These are phyloP conservation scores for Ampelomyces quisqualis DNA, from an alignment of 2,329 filamentous ascomycete species.

Conservation along the genomic window DNA sequence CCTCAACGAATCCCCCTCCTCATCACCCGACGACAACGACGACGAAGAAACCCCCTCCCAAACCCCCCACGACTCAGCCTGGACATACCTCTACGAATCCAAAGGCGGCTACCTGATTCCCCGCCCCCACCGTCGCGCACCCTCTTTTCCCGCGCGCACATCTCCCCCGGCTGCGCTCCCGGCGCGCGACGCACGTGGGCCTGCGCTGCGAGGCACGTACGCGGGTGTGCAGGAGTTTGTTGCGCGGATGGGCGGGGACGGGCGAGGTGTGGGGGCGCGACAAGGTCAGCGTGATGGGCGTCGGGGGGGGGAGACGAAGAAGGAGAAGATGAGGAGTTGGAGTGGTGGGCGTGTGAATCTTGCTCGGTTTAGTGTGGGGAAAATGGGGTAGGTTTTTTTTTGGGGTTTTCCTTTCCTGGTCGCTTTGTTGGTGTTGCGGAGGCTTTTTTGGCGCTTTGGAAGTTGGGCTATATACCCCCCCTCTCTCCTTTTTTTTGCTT, in stretches of 20 bases:
- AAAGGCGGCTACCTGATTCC: conserved; percentile 4
- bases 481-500: no score
- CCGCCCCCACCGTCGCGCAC: no score
- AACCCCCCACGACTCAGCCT: conserved; percentile 11
- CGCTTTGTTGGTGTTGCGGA: neutral
- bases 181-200: no score
- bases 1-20: no score
- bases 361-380: conserved; percentile 10
- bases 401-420: no score
- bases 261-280: conserved; percentile 2
- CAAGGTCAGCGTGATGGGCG: conserved; percentile 7
- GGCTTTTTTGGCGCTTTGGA: neutral
- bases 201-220: no score
- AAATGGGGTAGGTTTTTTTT: conserved; percentile 31
- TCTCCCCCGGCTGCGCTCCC: no score
- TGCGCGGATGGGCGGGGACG: conserved; percentile 17
- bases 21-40: conserved; percentile 1
- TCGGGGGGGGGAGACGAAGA: conserved; percentile 13
- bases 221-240: no score
- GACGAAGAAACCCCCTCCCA: conserved; percentile 17
- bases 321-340: conserved; percentile 32
- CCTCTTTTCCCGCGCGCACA: no score
- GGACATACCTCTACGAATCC: conserved; percentile 20
- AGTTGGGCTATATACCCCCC: no score
- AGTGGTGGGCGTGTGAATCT: conserved; percentile 29